phyloP scores from a whole-genome alignment of 2,329 filamentous ascomycete genomes.

The Colletotrichum sp. region DNA sequence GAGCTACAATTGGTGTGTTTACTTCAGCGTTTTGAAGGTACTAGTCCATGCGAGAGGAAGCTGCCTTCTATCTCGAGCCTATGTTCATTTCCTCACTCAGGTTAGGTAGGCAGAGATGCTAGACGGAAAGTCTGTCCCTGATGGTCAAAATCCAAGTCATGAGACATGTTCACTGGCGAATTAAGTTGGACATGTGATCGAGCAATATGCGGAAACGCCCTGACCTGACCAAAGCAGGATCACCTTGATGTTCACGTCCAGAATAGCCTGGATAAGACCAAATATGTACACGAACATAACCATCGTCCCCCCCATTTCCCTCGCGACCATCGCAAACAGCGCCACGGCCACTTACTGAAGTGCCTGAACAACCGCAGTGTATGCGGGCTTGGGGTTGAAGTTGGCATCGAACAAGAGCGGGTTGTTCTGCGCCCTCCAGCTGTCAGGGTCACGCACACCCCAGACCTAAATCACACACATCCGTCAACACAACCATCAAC shows the following conservation, averaged over 20 bases:
- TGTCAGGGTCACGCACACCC: conserved; percentile 56
- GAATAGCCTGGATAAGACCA: not conserved
- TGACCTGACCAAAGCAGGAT: not conserved
- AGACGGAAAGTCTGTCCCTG: too few species aligned
- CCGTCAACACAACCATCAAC: too few species aligned
- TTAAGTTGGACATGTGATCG: fast-evolving
- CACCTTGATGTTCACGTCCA: not conserved
- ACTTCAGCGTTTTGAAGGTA: too few species aligned
- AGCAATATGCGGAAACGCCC: not conserved
- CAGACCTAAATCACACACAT: conserved; percentile 61
- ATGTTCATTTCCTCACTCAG: too few species aligned
- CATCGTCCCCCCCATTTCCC: too few species aligned
- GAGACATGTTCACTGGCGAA: not conserved
- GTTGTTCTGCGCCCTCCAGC: conserved; percentile 54
- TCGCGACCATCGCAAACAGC: not conserved
- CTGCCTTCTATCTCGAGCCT: too few species aligned
- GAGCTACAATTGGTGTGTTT: too few species aligned
- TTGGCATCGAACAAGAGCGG: conserved; percentile 60
- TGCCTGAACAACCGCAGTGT: conserved; percentile 48
- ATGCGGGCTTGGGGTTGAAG: conserved; percentile 57
- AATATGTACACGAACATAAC: not conserved
- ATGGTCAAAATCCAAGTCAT: too few species aligned
- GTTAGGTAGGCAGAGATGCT: too few species aligned
- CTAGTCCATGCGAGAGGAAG: too few species aligned
- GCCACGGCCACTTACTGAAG: conserved; percentile 20